phyloP scores from a whole-genome alignment of 257 asterid genomes.

The Datura wrightii region DNA sequence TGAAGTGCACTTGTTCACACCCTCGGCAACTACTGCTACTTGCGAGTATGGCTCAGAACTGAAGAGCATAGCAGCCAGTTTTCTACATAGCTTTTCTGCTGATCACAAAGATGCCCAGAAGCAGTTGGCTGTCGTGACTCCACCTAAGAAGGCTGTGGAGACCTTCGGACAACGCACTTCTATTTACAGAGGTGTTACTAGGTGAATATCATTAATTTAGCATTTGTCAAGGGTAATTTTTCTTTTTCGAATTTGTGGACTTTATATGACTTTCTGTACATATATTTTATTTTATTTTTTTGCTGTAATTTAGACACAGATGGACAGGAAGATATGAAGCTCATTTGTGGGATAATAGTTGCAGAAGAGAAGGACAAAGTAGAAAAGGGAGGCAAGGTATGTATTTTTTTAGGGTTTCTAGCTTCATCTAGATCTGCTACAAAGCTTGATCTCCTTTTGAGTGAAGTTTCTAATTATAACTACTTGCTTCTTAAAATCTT shows the following conservation, averaged over 20 bases:
- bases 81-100: constrained; percentile 55
- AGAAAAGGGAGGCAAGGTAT: constrained; percentile 96
- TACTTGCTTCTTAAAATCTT: no score
- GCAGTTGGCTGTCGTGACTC: constrained; percentile 45
- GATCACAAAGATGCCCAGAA: constrained; percentile 39
- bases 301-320: constrained; percentile 57
- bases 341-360: constrained; percentile 89
- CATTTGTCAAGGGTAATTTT: no score
- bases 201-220: constrained; percentile 45
- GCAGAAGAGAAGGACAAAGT: constrained; percentile 95
- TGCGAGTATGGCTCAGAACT: constrained; percentile 64
- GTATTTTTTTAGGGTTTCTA: constrained; percentile 41
- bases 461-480: no score
- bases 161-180: constrained; percentile 89
- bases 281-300: background rate
- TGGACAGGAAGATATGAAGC: constrained; percentile 96
- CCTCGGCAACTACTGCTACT: constrained; percentile 22
- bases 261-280: no score
- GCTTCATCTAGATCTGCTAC: constrained; percentile 23
- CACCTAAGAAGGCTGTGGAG: constrained; percentile 65
- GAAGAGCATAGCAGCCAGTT: constrained; percentile 62
- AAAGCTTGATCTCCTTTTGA: no score
- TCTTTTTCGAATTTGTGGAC: no score
- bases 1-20: constrained; percentile 37
- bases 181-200: constrained; percentile 75